Percentiles rank a stretch among this genome's conserved stretches.
These are phyloP conservation scores for Wickerhamomyces xylosicus DNA, from an alignment of 805 yeast genomes.

Conservation along the genomic window DNA sequence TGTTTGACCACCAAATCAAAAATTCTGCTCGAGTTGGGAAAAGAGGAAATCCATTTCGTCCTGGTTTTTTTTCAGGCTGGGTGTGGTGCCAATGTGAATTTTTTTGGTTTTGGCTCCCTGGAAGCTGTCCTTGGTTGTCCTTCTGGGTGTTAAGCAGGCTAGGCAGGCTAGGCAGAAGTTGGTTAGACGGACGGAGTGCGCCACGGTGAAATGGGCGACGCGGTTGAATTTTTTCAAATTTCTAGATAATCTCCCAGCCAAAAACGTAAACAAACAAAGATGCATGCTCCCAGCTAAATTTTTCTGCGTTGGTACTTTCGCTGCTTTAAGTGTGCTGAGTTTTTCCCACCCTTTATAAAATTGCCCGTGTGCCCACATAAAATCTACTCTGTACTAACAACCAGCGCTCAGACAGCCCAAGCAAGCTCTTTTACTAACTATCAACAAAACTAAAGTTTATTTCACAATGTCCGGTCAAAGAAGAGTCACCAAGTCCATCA, in stretches of 20 bases:
- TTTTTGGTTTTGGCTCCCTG: too few relatives aligned
- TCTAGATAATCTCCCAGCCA: not conserved
- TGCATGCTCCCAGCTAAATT: not conserved
- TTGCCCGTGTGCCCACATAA: not conserved
- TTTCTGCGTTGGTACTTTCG: constrained; percentile 1
- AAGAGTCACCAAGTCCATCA: constrained; percentile 27
- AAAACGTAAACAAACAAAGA: not conserved
- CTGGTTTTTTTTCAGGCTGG: not conserved
- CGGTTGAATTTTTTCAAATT: not conserved
- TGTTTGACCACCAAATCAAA: too few relatives aligned
- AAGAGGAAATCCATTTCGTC: not conserved
- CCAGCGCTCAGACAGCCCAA: not conserved
- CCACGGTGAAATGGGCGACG: not conserved
- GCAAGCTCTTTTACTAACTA: not conserved
- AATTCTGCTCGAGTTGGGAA: too few relatives aligned
- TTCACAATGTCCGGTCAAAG: constrained; percentile 27
- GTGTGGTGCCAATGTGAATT: too few relatives aligned
- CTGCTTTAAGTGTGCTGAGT: constrained; percentile 1
- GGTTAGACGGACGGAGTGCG: too few relatives aligned
- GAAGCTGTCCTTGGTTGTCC: too few relatives aligned
- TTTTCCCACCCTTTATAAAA: constrained; percentile 2
- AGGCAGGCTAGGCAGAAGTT: too few relatives aligned
- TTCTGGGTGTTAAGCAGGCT: too few relatives aligned
- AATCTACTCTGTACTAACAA: constrained; percentile 3
- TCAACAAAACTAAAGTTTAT: too few relatives aligned